Percentiles rank a stretch among this genome's conserved stretches.
These are phyloP conservation scores for Zygotorulaspora chibaensis DNA, from an alignment of 805 yeast genomes.

Conservation along the genomic window DNA sequence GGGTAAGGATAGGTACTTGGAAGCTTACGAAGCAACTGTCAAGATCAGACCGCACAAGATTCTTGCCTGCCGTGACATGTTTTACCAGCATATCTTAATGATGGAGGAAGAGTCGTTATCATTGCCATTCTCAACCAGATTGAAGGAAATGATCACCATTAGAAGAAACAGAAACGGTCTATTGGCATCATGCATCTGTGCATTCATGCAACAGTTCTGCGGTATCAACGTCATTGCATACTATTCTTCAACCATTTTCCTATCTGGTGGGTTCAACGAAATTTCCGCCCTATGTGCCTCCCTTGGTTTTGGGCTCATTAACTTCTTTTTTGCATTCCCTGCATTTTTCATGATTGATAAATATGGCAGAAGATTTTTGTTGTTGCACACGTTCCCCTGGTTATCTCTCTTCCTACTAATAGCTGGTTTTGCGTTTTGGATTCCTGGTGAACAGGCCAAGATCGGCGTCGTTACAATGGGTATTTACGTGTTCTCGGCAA, in stretches of 20 bases:
- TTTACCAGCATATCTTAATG: conserved; percentile 61
- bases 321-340: conserved; percentile 76
- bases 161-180: conserved; percentile 84
- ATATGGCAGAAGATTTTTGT: conserved; percentile 64
- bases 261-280: conserved; percentile 59
- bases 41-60: conserved; percentile 48
- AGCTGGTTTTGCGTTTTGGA: conserved; percentile 71
- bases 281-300: conserved; percentile 69
- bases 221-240: conserved; percentile 87
- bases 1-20: conserved; percentile 62
- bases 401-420: conserved; percentile 57
- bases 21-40: conserved; percentile 50
- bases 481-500: conserved; percentile 65
- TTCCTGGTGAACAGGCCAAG: conserved; percentile 49
- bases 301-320: conserved; percentile 81
- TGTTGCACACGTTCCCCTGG: conserved; percentile 57
- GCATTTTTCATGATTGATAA: conserved; percentile 76
- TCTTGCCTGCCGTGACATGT: conserved; percentile 66
- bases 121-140: conserved; percentile 44
- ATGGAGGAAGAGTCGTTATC: conserved; percentile 55
- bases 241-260: conserved; percentile 74
- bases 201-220: conserved; percentile 89
- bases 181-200: conserved; percentile 72
- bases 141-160: conserved; percentile 58
- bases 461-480: conserved; percentile 68